Percentiles rank a stretch among this genome's conserved stretches.
Conservation (phyloP, 257 asterid species). For the Solanum ossicruentum region DNA sequence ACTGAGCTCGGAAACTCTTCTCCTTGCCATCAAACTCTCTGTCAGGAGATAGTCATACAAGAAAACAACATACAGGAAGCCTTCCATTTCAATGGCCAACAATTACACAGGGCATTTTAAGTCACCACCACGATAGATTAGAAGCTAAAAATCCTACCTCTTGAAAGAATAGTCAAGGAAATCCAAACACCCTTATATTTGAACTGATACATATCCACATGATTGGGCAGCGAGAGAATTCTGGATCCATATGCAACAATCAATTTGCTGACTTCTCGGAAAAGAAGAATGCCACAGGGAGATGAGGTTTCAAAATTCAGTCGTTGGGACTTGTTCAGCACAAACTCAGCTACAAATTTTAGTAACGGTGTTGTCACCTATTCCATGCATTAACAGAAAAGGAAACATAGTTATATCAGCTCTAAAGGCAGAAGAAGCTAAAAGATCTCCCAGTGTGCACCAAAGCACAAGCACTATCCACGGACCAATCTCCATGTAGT, state of each 20-base stretch:
- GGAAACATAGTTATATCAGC: neutral
- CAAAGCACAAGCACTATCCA: neutral
- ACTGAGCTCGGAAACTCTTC: neutral
- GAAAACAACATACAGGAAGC: neutral
- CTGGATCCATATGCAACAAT: constrained; percentile 88
- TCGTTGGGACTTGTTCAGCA: constrained; percentile 84
- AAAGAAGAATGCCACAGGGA: constrained; percentile 95
- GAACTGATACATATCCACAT: constrained; percentile 73
- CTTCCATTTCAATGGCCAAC: neutral
- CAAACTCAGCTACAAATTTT: constrained; percentile 92
- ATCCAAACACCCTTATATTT: constrained; percentile 99
- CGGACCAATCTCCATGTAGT: neutral
- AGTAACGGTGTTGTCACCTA: constrained; percentile 95
- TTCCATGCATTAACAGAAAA: constrained; percentile 4
- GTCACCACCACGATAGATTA: neutral
- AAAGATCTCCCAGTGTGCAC: neutral
- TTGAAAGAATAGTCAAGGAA: constrained; percentile 62
- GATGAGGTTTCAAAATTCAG: constrained; percentile 93
- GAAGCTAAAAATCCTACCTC: constrained; percentile 38
- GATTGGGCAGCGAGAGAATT: constrained; percentile 64
- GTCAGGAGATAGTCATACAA: neutral
- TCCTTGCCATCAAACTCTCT: neutral
- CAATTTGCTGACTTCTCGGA: constrained; percentile 94
- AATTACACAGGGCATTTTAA: neutral
- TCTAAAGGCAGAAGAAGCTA: neutral